Conservation (phyloP, 1,284 basidiomycete genomes). For the Cryptococcus sp. region DNA sequence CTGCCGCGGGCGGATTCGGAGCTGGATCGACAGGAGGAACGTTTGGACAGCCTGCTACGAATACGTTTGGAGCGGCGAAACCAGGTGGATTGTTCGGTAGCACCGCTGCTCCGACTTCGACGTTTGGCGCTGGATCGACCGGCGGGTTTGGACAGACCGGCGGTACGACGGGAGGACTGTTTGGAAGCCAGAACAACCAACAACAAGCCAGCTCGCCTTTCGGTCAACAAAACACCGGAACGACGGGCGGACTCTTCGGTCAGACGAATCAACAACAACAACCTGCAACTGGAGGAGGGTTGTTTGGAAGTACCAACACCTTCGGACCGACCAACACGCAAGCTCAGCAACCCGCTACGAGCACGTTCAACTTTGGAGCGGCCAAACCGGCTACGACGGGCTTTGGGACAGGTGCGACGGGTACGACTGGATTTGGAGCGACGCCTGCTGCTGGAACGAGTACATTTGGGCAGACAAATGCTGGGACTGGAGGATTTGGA, state of each 20-base stretch:
- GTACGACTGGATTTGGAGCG: slow-evolving; percentile 25
- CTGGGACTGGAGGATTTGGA: slow-evolving; percentile 35
- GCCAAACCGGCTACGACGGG: slow-evolving; percentile 40
- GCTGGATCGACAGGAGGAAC: slow-evolving; percentile 28
- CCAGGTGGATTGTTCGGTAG: slow-evolving; percentile 43
- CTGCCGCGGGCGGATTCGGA: slow-evolving; percentile 22
- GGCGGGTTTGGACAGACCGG: slow-evolving; percentile 48
- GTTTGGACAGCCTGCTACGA: slow-evolving; percentile 37
- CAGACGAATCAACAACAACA: slow-evolving; percentile 16
- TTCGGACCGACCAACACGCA: slow-evolving; percentile 1
- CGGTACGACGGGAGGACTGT: slow-evolving; percentile 29
- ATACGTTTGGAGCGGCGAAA: slow-evolving; percentile 42
- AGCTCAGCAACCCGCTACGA: slow-evolving; percentile 28
- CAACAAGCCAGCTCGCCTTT: slow-evolving; percentile 24
- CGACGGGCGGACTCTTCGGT: slow-evolving; percentile 27
- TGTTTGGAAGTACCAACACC: slow-evolving; percentile 4
- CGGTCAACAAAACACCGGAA: slow-evolving; percentile 32
- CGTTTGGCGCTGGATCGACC: slow-evolving; percentile 33
- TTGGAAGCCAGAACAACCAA: slow-evolving; percentile 47
- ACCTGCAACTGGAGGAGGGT: slow-evolving; percentile 15
- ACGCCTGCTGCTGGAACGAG: slow-evolving; percentile 9
- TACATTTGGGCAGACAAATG: slow-evolving; percentile 38
- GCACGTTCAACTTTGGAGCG: slow-evolving; percentile 46
- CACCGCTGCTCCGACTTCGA: slow-evolving; percentile 22
- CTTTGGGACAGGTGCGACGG: slow-evolving; percentile 17